These are phyloP conservation scores for Melocanna baccifera DNA, from an alignment of 176 grass and related monocot genomes.

Conservation along the genomic window DNA sequence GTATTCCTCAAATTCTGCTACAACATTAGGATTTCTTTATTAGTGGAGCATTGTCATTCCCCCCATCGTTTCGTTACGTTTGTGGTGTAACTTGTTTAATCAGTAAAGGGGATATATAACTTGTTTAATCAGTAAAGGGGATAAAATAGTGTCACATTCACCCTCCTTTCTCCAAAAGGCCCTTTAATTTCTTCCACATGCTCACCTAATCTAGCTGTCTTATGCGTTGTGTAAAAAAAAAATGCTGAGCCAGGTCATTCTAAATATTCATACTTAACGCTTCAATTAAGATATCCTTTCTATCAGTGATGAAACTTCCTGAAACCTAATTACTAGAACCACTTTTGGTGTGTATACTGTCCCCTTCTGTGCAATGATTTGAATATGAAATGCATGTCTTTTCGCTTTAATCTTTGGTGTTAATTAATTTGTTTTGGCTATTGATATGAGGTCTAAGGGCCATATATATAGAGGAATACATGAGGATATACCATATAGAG, in stretches of 20 bases:
- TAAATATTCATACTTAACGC: conserved; percentile 28
- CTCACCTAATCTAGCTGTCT: conserved; percentile 30
- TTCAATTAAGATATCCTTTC: conserved; percentile 1
- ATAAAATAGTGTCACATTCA: conserved; percentile 1
- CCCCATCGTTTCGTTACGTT: conserved; percentile 6
- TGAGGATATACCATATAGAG: too few species aligned
- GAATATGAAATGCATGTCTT: neutral
- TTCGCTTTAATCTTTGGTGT: neutral
- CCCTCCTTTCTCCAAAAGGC: conserved; percentile 33
- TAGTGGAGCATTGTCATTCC: neutral
- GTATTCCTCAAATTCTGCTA: conserved; percentile 11
- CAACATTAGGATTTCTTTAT: neutral
- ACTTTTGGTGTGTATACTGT: neutral
- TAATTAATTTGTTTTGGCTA: neutral
- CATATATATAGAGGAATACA: too few species aligned
- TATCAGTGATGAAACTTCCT: neutral
- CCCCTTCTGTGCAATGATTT: neutral
- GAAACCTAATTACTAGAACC: neutral
- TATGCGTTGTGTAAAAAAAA: neutral
- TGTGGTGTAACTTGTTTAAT: conserved; percentile 22
- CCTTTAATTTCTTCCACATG: conserved; percentile 19
- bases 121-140: conserved; percentile 21
- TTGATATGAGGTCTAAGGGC: too few species aligned
- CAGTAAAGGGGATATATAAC: neutral
- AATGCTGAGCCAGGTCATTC: conserved; percentile 28